A percentile compares a stretch with the other conserved stretches of the same genome.
Evolutionary conservation across 306 rosid genomes (phyloP).

Genomic region (Adenanthera pavonina): DNA sequence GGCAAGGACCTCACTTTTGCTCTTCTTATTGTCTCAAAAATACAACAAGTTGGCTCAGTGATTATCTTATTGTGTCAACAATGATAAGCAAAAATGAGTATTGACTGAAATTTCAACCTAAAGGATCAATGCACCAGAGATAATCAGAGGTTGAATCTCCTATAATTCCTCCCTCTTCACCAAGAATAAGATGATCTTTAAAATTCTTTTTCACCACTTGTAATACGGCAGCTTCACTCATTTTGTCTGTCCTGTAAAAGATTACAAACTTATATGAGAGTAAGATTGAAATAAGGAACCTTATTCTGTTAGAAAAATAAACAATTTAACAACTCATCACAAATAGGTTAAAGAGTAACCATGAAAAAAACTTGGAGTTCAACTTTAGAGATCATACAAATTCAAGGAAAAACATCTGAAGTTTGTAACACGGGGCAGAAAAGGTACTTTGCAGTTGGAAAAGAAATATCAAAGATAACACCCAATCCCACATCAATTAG

Average conservation of each 20-base stretch:
- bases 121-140: constrained; percentile 98
- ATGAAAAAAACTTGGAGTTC: constrained; percentile 4
- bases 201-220: constrained; percentile 76
- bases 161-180: constrained; percentile 96
- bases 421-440: constrained; percentile 2
- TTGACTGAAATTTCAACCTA: constrained; percentile 64
- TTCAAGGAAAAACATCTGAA: constrained; percentile 26
- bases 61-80: background rate
- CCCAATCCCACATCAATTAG: constrained; percentile 12
- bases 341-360: background rate
- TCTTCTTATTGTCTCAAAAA: background rate
- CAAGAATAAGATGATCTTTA: constrained; percentile 84
- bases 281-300: constrained; percentile 7
- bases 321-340: constrained; percentile 15
- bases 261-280: constrained; percentile 35
- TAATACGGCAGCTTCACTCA: constrained; percentile 88
- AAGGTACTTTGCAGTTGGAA: background rate
- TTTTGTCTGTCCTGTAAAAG: constrained; percentile 87
- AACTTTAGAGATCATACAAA: constrained; percentile 6
- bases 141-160: constrained; percentile 91
- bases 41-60: too few species aligned
- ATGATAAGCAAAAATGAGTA: constrained; percentile 16
- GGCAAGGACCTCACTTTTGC: background rate
- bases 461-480: background rate
- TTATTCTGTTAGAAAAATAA: constrained; percentile 10